Conservation (phyloP, 2,329 filamentous ascomycete genomes). For the Coniosporium tulheliwenetii region DNA sequence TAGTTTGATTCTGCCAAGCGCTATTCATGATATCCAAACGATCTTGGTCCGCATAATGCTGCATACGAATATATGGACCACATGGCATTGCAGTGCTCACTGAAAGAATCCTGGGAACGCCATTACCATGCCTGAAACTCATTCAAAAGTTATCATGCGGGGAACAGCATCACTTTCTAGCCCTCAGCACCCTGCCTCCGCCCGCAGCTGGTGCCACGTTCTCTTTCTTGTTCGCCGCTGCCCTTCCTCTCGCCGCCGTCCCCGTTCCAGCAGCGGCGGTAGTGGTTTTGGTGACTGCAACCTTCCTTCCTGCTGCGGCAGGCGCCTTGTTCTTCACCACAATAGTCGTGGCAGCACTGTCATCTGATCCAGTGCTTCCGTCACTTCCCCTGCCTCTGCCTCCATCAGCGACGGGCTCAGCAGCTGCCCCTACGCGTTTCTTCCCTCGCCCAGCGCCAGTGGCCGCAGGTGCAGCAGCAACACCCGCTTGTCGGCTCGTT, state of each 20-base stretch:
- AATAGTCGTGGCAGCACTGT: conserved; percentile 45
- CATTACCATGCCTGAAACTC: too few species aligned
- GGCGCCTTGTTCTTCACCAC: conserved; percentile 36
- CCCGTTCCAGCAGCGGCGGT: conserved; percentile 26
- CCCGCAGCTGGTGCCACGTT: not conserved
- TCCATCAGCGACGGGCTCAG: conserved; percentile 27
- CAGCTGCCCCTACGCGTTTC: conserved; percentile 13
- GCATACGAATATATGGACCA: too few species aligned
- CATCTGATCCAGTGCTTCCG: conserved; percentile 47
- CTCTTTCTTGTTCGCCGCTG: conserved; percentile 9
- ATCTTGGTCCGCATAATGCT: too few species aligned
- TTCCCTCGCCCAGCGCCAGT: conserved; percentile 6
- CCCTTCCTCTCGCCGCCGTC: conserved; percentile 22
- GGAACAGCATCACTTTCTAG: not conserved
- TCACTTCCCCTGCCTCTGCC: conserved; percentile 38
- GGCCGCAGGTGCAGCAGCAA: conserved; percentile 15
- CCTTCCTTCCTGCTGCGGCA: conserved; percentile 27
- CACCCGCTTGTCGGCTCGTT: conserved; percentile 35
- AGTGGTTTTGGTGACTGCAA: conserved; percentile 19
- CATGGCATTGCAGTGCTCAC: too few species aligned
- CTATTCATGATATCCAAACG: too few species aligned
- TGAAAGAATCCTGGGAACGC: too few species aligned
- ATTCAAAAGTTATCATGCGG: too few species aligned
- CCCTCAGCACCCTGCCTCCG: conserved; percentile 1
- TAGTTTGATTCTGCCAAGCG: too few species aligned